A percentile compares a stretch with the other conserved stretches of the same genome.
Evolutionary conservation across 495 filamentous ascomycete genomes (phyloP).

Genomic region (Tuber magnatum): DNA sequence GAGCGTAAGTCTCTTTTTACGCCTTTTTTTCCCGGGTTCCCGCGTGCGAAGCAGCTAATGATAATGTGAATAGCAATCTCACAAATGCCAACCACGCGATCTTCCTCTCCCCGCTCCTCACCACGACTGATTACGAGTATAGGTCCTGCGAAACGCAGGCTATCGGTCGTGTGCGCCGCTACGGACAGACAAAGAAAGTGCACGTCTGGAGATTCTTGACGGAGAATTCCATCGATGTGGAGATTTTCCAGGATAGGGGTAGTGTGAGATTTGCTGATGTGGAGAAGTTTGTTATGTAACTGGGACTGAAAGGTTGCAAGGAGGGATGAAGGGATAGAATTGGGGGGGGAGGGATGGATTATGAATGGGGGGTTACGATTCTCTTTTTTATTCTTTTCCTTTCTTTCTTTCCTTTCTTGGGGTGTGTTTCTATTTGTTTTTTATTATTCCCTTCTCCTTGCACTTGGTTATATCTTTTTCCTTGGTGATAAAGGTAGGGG

Average conservation of each 20-base stretch:
- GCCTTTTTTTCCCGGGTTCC: not conserved
- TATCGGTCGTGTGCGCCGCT: slow-evolving; percentile 60
- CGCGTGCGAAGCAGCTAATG: not conserved
- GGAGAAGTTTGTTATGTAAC: slow-evolving; percentile 2
- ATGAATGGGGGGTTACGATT: slow-evolving; percentile 37
- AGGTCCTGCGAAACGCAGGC: slow-evolving; percentile 61
- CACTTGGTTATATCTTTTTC: not conserved
- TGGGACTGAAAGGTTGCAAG: not conserved
- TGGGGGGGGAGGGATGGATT: not conserved
- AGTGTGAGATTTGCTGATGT: slow-evolving; percentile 35
- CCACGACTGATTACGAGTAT: slow-evolving; percentile 52
- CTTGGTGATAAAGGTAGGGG: not conserved
- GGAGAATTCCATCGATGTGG: slow-evolving; percentile 61
- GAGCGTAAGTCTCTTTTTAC: slow-evolving; percentile 52
- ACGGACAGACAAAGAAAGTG: slow-evolving; percentile 60
- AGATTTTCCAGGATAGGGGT: slow-evolving; percentile 51
- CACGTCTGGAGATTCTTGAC: slow-evolving; percentile 63
- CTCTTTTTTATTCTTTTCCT: slow-evolving; percentile 29
- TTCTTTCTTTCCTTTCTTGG: not conserved
- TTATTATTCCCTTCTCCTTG: not conserved
- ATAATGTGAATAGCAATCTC: slow-evolving; percentile 53
- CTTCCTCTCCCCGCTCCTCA: slow-evolving; percentile 59
- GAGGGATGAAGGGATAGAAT: not conserved
- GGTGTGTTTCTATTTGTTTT: not conserved
- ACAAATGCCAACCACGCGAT: slow-evolving; percentile 70